A percentile compares a stretch with the other conserved stretches of the same genome.
Evolutionary conservation across 306 rosid genomes (phyloP).

Genomic region (Elaeagnus macrophylla): DNA sequence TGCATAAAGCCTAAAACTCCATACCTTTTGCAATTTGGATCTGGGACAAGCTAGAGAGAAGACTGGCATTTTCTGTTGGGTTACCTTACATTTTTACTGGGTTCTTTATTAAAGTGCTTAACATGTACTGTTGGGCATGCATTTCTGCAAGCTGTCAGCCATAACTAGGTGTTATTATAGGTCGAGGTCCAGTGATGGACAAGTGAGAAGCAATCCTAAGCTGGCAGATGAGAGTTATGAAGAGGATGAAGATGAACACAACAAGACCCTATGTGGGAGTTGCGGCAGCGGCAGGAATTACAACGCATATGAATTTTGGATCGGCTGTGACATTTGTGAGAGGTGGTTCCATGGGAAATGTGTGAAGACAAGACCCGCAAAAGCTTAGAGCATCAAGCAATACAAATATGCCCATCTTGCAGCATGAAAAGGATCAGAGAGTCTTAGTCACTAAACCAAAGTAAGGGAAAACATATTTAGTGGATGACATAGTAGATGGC

Average conservation of each 20-base stretch:
- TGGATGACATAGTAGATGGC: too few species aligned
- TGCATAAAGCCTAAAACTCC: too few species aligned
- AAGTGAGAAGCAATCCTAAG: conserved; percentile 63
- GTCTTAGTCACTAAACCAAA: conserved; percentile 24
- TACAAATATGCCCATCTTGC: conserved; percentile 88
- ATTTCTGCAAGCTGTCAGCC: not conserved
- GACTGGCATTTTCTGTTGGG: too few species aligned
- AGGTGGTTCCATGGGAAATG: conserved; percentile 91
- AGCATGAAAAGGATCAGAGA: conserved; percentile 58
- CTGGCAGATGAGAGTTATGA: conserved; percentile 63
- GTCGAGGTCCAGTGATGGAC: conserved; percentile 73
- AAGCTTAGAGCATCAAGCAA: conserved; percentile 84
- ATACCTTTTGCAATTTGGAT: too few species aligned
- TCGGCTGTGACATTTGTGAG: too few species aligned
- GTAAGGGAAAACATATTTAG: too few species aligned
- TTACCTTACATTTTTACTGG: too few species aligned
- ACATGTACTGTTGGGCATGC: conserved; percentile 9
- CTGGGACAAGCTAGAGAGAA: too few species aligned
- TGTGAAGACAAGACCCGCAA: conserved; percentile 81
- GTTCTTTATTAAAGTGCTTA: too few species aligned
- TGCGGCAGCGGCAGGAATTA: conserved; percentile 83
- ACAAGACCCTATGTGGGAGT: conserved; percentile 75
- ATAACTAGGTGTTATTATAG: not conserved
- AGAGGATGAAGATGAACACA: conserved; percentile 77
- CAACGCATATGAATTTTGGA: conserved; percentile 83